Percentiles rank a stretch among this genome's conserved stretches.
These are phyloP conservation scores for Suillus ampliporus DNA, from an alignment of 768 basidiomycete genomes.

Conservation along the genomic window DNA sequence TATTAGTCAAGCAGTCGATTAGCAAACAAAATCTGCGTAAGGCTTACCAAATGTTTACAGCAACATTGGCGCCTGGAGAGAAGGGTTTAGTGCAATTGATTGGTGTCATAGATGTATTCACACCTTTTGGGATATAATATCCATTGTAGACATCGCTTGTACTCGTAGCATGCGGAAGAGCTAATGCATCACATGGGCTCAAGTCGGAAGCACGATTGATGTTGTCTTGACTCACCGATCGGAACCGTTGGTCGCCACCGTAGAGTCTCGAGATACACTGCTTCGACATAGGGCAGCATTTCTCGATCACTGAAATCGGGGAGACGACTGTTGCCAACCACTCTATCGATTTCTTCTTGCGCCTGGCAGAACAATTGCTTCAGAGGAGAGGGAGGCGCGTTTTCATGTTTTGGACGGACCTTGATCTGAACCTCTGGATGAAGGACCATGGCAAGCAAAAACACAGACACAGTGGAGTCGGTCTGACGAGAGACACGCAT, in stretches of 20 bases:
- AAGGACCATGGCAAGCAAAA: constrained; percentile 41
- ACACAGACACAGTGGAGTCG: constrained; percentile 23
- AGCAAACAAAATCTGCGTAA: neutral
- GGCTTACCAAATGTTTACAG: constrained; percentile 33
- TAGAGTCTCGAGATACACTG: constrained; percentile 35
- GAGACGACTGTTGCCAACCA: constrained; percentile 36
- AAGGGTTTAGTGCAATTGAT: neutral
- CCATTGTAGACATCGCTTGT: constrained; percentile 33
- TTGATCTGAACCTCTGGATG: constrained; percentile 37
- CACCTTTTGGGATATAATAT: constrained; percentile 37
- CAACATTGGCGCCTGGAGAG: constrained; percentile 22
- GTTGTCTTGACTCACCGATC: constrained; percentile 23
- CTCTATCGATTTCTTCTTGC: constrained; percentile 35
- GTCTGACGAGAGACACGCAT: constrained; percentile 16
- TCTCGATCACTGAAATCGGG: constrained; percentile 34
- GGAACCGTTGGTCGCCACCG: constrained; percentile 39
- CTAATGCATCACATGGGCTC: constrained; percentile 12
- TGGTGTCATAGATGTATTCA: constrained; percentile 5
- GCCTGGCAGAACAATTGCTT: constrained; percentile 18
- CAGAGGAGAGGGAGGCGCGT: constrained; percentile 12
- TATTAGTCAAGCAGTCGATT: constrained; percentile 8
- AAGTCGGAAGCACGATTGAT: neutral
- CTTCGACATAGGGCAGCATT: constrained; percentile 38
- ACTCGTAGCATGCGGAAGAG: constrained; percentile 28
- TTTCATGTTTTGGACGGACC: neutral